These are phyloP conservation scores for Xylariales sp. DNA, from an alignment of 2,329 filamentous ascomycete species.

Conservation along the genomic window DNA sequence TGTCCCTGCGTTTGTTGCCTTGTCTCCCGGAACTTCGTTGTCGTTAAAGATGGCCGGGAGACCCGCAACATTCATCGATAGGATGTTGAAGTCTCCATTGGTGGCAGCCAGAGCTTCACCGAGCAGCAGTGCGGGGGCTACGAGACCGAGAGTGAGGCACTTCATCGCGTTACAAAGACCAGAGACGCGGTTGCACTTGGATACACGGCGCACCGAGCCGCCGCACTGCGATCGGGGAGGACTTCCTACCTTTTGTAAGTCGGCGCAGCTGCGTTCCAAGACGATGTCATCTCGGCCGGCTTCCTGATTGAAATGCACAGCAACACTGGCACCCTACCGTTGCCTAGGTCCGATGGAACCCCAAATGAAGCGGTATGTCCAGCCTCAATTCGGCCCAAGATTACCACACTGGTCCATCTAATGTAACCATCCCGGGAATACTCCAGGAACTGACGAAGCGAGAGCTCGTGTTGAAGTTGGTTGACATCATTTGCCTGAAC, in stretches of 20 bases:
- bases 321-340: too few species aligned
- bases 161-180: slow-evolving; percentile 3
- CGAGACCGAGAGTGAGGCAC: background rate
- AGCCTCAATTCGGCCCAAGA: too few species aligned
- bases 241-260: background rate
- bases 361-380: too few species aligned
- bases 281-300: background rate
- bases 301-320: background rate
- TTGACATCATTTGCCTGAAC: slow-evolving; percentile 3
- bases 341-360: slow-evolving; percentile 1
- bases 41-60: slow-evolving; percentile 41
- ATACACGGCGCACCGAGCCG: background rate
- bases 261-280: background rate
- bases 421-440: background rate
- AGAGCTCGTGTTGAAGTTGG: slow-evolving; percentile 4
- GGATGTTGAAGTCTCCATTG: slow-evolving; percentile 24
- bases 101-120: slow-evolving; percentile 11
- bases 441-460: slow-evolving; percentile 3
- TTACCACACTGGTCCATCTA: background rate
- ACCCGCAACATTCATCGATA: slow-evolving; percentile 27
- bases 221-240: background rate
- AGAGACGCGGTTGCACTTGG: background rate
- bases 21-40: slow-evolving; percentile 60
- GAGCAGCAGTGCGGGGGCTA: slow-evolving; percentile 5
- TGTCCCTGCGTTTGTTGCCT: slow-evolving; percentile 48